Base-by-base conservation (phyloP, 805 yeast species). In the Wickerhamomyces bisporus region DNA sequence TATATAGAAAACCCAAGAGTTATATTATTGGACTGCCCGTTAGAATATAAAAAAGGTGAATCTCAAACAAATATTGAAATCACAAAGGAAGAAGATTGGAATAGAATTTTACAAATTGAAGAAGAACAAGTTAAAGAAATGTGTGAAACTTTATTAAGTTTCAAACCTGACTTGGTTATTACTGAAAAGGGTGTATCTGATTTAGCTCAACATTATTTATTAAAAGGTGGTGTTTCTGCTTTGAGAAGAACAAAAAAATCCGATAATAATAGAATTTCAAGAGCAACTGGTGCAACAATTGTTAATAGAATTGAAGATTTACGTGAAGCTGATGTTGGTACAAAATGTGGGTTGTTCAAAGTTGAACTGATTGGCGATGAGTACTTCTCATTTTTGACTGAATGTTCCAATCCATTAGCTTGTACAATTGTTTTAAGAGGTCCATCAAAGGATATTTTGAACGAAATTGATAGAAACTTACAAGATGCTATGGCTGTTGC, bases 401-500 rank as follows among this genome's bases (percentile, higher is more conserved):
- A 87, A 55, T 88, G 97, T 64, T 60, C 71, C 47, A 72, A 86
- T 36, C 97, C 98, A 36, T 79, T 79, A 43, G 98, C 99, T 0
- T 93, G 98, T 69, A 87, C 98, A 1, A 75, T 93, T 33, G 60
- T 93, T 54, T 74, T 93, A 52, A 79, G 98, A 51, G 99, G 99
- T 23, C 96, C 98, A 24, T 87, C 96, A 16, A 93, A 93, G 66
- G 99, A 93, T 61, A 89, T 93, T 39, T 70, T 93, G 50, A 89
- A 88, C 64, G 99, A 93, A 71, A 79, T 93, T 55, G 98, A 93
- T 58, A 81, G 99, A 60, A 93, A 93, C 61, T 72, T 93, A 58
- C 97, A 93, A 60, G 99, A 93, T 64, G 98, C 99, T 32, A 85
- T 93, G 95, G 91, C 96, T 3, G 98, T 93, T 32, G 81, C 98